A percentile compares a stretch with the other conserved stretches of the same genome.
Evolutionary conservation across 2,329 filamentous ascomycete genomes (phyloP).

Genomic region (Thermothelomyces thermophilus): DNA sequence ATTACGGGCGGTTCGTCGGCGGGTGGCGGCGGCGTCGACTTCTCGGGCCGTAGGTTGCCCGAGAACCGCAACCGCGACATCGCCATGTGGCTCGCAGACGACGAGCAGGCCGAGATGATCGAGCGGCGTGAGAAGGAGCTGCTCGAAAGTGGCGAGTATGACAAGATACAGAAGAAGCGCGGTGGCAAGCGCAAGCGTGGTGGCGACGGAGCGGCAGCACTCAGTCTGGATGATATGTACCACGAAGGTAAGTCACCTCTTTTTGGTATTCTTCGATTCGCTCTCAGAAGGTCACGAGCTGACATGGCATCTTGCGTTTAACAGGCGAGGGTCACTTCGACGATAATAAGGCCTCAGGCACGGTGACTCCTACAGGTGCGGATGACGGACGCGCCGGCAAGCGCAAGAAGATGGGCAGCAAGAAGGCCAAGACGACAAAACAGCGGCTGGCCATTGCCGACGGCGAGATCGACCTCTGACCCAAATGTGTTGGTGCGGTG

Average conservation of each 20-base stretch:
- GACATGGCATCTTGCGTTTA: background rate
- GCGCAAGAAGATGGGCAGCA: constrained; percentile 42
- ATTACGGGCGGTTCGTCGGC: constrained; percentile 69
- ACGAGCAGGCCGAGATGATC: constrained; percentile 90
- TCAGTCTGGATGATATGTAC: constrained; percentile 91
- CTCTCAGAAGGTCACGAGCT: no score
- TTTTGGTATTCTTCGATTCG: no score
- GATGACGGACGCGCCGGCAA: constrained; percentile 49
- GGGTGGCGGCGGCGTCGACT: constrained; percentile 68
- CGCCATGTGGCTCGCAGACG: constrained; percentile 96
- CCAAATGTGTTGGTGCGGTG: no score
- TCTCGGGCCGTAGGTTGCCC: constrained; percentile 79
- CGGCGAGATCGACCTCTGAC: constrained; percentile 40
- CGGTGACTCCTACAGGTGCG: constrained; percentile 67
- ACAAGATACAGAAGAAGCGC: constrained; percentile 53
- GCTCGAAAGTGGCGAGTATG: constrained; percentile 61
- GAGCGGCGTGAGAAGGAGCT: constrained; percentile 88
- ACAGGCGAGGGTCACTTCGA: constrained; percentile 95
- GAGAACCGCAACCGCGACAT: constrained; percentile 98
- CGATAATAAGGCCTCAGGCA: constrained; percentile 78
- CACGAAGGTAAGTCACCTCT: constrained; percentile 73
- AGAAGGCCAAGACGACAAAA: constrained; percentile 63
- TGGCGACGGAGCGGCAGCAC: background rate
- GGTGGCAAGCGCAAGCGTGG: constrained; percentile 49
- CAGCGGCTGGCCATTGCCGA: constrained; percentile 63